Conservation (phyloP, 2,329 filamentous ascomycete genomes). For the Sporothrix pallida region DNA sequence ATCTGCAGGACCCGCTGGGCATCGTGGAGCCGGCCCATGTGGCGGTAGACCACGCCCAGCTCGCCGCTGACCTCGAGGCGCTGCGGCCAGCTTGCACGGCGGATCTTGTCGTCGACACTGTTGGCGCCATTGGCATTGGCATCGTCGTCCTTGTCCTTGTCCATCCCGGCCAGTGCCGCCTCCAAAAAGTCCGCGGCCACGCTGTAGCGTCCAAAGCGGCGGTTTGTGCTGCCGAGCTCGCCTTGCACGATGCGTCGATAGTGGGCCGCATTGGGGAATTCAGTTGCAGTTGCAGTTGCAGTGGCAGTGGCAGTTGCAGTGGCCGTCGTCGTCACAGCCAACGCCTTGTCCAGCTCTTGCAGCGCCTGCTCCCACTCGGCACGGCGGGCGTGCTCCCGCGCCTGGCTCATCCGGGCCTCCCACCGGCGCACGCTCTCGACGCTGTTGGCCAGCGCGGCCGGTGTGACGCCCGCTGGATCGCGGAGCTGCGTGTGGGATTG, state of each 20-base stretch:
- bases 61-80: conserved; percentile 1
- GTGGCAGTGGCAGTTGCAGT: no score
- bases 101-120: no score
- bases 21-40: neutral
- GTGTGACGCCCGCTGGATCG: neutral
- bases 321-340: neutral
- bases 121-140: neutral
- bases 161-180: neutral
- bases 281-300: neutral
- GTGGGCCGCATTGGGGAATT: neutral
- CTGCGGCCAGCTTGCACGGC: neutral
- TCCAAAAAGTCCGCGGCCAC: neutral
- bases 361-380: neutral
- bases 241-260: neutral
- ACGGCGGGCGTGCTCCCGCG: neutral
- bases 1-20: neutral
- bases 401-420: neutral
- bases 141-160: neutral
- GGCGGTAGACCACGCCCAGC: conserved; percentile 7
- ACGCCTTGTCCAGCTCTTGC: conserved; percentile 3
- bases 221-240: conserved; percentile 8
- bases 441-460: neutral
- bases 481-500: neutral
- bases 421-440: neutral
- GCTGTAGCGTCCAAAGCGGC: neutral